Percentiles rank a stretch among this genome's conserved stretches.
Evolutionary conservation across 768 basidiomycete species (phyloP).

Genomic region (Mycena galericulata): DNA sequence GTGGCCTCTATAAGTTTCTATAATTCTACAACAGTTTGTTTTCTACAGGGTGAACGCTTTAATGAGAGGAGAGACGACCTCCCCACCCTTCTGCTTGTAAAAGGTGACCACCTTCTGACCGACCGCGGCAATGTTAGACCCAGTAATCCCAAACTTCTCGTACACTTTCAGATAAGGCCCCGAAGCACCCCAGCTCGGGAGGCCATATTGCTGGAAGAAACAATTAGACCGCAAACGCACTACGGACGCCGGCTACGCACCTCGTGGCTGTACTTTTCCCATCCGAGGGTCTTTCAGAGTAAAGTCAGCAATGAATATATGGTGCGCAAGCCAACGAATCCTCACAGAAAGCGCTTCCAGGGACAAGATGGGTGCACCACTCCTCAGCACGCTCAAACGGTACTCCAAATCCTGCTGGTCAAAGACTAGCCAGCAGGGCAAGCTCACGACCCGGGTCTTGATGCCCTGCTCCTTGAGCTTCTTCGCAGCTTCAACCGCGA

Average conservation of each 20-base stretch:
- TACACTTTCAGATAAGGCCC: constrained; percentile 93
- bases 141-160: constrained; percentile 90
- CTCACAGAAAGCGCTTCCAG: constrained; percentile 81
- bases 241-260: constrained; percentile 42
- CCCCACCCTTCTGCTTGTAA: constrained; percentile 84
- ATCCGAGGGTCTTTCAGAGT: constrained; percentile 73
- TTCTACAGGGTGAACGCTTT: constrained; percentile 69
- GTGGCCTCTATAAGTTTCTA: constrained; percentile 29
- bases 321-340: background rate
- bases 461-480: constrained; percentile 82
- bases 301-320: constrained; percentile 13
- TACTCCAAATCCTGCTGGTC: constrained; percentile 86
- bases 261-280: constrained; percentile 93
- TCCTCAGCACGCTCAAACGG: constrained; percentile 85
- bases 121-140: constrained; percentile 79
- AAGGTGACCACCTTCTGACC: constrained; percentile 89
- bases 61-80: constrained; percentile 79
- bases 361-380: constrained; percentile 90
- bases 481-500: constrained; percentile 88
- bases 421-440: constrained; percentile 93
- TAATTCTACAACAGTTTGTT: constrained; percentile 28
- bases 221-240: constrained; percentile 19
- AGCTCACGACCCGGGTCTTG: constrained; percentile 85
- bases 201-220: constrained; percentile 70
- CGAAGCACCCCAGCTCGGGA: constrained; percentile 86